Percentiles rank a stretch among this genome's conserved stretches.
These are phyloP conservation scores for Poa annua DNA, from an alignment of 176 grass and related monocot genomes.

Conservation along the genomic window DNA sequence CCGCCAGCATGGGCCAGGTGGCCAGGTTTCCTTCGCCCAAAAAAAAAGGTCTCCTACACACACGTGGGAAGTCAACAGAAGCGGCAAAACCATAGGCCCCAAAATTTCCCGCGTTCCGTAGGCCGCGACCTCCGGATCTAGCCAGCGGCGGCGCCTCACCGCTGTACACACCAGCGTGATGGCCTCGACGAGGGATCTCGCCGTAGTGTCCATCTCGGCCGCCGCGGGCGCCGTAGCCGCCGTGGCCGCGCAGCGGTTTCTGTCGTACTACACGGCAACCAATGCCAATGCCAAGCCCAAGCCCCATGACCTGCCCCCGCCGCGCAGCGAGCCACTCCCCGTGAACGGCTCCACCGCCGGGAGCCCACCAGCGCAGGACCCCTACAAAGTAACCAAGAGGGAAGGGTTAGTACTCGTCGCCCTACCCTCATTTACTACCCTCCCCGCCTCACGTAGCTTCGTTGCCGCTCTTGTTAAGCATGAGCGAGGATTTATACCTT, in stretches of 20 bases:
- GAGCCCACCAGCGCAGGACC: constrained; percentile 45
- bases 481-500: neutral
- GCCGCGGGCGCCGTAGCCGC: constrained; percentile 64
- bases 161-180: constrained; percentile 26
- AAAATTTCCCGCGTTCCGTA: constrained; percentile 38
- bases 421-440: neutral
- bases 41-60: too few relatives aligned
- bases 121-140: constrained; percentile 11
- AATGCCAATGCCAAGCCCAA: neutral
- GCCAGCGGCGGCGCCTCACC: neutral
- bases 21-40: too few relatives aligned
- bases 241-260: constrained; percentile 44
- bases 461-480: constrained; percentile 16
- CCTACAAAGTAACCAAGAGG: constrained; percentile 75
- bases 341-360: constrained; percentile 47
- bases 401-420: constrained; percentile 51
- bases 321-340: neutral
- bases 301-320: constrained; percentile 10
- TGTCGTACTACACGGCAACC: constrained; percentile 44
- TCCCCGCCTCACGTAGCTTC: constrained; percentile 17
- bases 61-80: neutral
- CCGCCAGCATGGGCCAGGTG: too few relatives aligned
- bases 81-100: neutral
- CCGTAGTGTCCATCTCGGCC: constrained; percentile 64
- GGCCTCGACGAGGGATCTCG: constrained; percentile 61